Evolutionary conservation across 1,284 basidiomycete species (phyloP).

Genomic region (Ceratobasidium sp.): DNA sequence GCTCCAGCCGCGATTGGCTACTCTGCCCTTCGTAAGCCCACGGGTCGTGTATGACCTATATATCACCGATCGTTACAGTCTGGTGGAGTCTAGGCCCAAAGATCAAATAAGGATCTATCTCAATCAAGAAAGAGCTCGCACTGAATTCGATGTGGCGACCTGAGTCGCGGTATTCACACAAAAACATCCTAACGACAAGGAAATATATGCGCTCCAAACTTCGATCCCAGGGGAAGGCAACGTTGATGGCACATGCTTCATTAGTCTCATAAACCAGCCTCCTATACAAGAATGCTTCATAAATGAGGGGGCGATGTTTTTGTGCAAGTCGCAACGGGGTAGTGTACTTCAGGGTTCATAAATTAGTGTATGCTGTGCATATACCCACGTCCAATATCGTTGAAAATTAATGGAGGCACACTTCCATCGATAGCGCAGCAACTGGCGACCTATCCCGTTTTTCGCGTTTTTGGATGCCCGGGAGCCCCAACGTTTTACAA

Average conservation of each 20-base stretch:
- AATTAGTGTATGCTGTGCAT: constrained; percentile 16
- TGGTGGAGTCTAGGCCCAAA: constrained; percentile 14
- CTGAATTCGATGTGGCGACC: neutral
- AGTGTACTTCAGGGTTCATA: neutral
- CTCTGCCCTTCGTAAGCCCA: constrained; percentile 25
- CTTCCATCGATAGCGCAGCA: neutral
- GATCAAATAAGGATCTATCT: constrained; percentile 16
- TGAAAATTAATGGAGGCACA: neutral
- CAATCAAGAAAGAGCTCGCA: constrained; percentile 12
- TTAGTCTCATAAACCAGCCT: no score
- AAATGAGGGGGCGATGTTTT: neutral
- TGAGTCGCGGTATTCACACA: neutral
- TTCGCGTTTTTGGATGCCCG: no score
- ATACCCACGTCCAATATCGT: neutral
- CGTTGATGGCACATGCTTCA: neutral
- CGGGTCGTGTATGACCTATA: neutral
- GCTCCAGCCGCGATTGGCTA: constrained; percentile 14
- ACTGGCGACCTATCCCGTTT: no score
- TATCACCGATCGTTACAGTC: no score
- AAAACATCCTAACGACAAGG: constrained; percentile 1
- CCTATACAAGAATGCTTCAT: no score
- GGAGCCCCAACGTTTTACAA: no score
- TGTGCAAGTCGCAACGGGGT: neutral
- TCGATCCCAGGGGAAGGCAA: no score
- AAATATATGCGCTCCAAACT: neutral